Evolutionary conservation across 495 filamentous ascomycete genomes (phyloP), one percentile per base, ranked within the genome.

Genomic region (Annulohypoxylon maeteangense): DNA sequence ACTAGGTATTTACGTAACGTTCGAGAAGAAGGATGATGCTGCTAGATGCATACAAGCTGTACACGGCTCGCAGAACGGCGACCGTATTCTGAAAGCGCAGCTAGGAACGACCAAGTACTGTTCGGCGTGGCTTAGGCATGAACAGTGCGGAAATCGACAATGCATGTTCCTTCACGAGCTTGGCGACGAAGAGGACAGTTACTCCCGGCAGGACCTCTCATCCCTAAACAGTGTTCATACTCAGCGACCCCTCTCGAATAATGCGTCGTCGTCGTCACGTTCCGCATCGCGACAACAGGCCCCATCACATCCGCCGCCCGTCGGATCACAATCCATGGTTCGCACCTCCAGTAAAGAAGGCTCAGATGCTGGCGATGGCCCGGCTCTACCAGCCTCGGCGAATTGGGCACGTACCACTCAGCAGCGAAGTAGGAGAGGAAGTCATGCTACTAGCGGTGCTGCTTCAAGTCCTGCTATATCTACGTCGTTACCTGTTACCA

Each of bases 101-200:
- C 92, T 96, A 59, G 96, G 96, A 20, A 99, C 96, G 7, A 99
- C 96, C 2, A 99, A 99, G 78, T 99, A 99, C 78, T 99, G 95
- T 80, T 98, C 95, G 0, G 95, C 95, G 7, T 99, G 95, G 84
- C 86, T 99, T 23, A 90, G 96, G 20, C 92, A 93, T 59, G 95
- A 99, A 76, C 89, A 88, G 63, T 99, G 95, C 80, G 92, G 90
- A 34, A 99, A 99, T 72, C 87, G 93, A 57, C 92, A 93, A 62
- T 99, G 95, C 80, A 99, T 97, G 85, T 99, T 99, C 79, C 81
- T 99, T 42, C 95, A 99, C 76, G 95, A 99, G 78, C 91, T 94
- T 16, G 95, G 95, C 16, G 95, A 99, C 76, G 95, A 97, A 65
- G 93, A 94, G 62, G 95, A 99, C 65, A 98, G 93, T 79, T 98